These are phyloP conservation scores for Symbiodinium natans DNA, from an alignment of 73 alveolate species.

Conservation along the genomic window DNA sequence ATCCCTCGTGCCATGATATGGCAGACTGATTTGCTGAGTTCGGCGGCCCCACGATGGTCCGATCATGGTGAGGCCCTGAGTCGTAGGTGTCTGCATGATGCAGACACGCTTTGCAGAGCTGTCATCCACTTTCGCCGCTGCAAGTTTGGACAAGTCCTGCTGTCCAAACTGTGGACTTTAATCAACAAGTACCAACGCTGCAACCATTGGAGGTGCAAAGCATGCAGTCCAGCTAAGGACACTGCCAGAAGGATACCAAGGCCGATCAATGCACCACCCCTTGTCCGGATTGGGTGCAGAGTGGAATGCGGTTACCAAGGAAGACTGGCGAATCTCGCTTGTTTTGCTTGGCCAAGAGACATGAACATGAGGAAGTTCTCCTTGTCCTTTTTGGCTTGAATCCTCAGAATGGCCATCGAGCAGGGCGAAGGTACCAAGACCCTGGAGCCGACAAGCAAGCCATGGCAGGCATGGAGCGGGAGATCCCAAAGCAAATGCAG, in stretches of 20 bases:
- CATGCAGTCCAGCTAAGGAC: not conserved
- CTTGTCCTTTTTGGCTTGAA: constrained; percentile 20
- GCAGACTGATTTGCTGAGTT: not conserved
- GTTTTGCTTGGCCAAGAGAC: not conserved
- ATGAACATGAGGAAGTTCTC: not conserved
- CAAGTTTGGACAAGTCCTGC: no score
- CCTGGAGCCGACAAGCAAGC: no score
- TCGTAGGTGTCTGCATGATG: no score
- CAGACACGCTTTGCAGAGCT: no score
- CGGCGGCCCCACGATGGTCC: constrained; percentile 54
- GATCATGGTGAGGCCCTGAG: constrained; percentile 53
- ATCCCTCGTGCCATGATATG: not conserved
- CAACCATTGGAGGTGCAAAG: not conserved
- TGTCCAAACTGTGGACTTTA: no score
- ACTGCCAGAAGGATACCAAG: constrained; percentile 36
- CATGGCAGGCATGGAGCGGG: no score
- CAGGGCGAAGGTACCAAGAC: not conserved
- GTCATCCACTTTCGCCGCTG: no score
- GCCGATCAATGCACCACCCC: constrained; percentile 7
- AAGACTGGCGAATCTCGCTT: no score
- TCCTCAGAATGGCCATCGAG: constrained; percentile 25
- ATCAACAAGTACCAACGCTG: no score
- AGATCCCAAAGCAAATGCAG: no score
- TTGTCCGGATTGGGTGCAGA: not conserved
- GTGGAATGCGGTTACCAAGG: not conserved